Conservation (phyloP, 176 grass and related monocot species). For the Oryza coarctata region DNA sequence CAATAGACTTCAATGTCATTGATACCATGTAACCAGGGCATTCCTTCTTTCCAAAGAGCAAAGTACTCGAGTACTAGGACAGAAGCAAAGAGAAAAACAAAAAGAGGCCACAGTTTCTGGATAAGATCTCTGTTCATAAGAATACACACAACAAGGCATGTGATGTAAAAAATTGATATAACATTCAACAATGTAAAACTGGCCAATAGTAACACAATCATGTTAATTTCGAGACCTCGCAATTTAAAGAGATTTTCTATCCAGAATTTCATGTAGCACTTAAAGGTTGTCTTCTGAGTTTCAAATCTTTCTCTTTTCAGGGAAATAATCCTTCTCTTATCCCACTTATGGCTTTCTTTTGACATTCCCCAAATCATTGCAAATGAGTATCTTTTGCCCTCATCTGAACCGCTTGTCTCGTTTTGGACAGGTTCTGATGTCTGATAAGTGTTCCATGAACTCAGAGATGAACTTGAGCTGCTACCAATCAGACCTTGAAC, state of each 20-base stretch:
- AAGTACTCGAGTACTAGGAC: conserved; percentile 88
- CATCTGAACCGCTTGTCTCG: conserved; percentile 32
- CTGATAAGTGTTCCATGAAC: conserved; percentile 36
- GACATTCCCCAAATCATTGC: conserved; percentile 84
- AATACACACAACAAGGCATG: conserved; percentile 74
- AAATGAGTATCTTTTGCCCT: conserved; percentile 68
- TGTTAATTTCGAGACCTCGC: conserved; percentile 92
- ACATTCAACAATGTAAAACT: conserved; percentile 94
- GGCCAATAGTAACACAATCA: conserved; percentile 87
- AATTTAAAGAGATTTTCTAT: conserved; percentile 95
- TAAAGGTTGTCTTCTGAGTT: conserved; percentile 87
- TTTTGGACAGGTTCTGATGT: conserved; percentile 46
- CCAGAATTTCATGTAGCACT: conserved; percentile 87
- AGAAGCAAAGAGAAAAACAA: conserved; percentile 86
- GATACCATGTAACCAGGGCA: conserved; percentile 48
- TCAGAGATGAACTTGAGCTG: conserved; percentile 46
- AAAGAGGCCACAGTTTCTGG: conserved; percentile 81
- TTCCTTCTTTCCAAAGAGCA: conserved; percentile 71
- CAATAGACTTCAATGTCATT: conserved; percentile 63
- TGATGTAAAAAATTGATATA: conserved; percentile 87
- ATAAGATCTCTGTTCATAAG: conserved; percentile 89
- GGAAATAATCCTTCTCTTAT: conserved; percentile 70
- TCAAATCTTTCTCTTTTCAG: conserved; percentile 85
- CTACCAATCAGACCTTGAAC: conserved; percentile 45
- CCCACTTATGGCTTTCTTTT: conserved; percentile 95